These are phyloP conservation scores for Aspergillus eucalypticola DNA, from an alignment of 2,329 filamentous ascomycete species.

Conservation along the genomic window DNA sequence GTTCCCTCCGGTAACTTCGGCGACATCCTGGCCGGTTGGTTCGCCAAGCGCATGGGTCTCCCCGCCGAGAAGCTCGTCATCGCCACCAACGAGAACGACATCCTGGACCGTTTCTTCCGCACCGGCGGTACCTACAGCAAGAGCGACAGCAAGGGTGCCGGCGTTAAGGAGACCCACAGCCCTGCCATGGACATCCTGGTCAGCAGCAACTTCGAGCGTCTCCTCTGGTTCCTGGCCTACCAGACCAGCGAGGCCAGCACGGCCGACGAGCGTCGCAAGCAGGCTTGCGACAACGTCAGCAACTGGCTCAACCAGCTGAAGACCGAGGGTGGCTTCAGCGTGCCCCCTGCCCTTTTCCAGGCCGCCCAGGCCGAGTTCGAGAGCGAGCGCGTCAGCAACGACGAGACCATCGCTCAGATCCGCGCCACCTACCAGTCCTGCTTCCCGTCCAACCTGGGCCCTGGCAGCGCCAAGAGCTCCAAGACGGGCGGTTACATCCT, in stretches of 20 bases:
- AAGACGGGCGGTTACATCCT: conserved; percentile 71
- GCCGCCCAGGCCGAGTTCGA: conserved; percentile 74
- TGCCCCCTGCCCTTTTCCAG: conserved; percentile 71
- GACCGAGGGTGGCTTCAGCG: conserved; percentile 76
- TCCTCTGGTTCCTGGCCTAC: conserved; percentile 87
- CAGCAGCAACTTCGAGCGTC: conserved; percentile 91
- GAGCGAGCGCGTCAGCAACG: conserved; percentile 68
- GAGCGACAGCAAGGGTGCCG: conserved; percentile 62
- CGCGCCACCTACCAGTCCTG: conserved; percentile 56
- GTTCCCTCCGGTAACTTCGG: conserved; percentile 97
- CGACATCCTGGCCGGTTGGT: conserved; percentile 85
- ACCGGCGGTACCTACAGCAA: conserved; percentile 82
- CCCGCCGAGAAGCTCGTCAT: conserved; percentile 86
- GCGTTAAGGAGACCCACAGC: conserved; percentile 86
- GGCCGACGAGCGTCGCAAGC: conserved; percentile 48
- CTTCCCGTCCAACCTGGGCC: conserved; percentile 50
- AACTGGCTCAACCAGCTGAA: conserved; percentile 81
- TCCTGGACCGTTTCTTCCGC: conserved; percentile 92
- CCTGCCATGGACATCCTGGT: conserved; percentile 98
- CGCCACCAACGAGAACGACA: conserved; percentile 97
- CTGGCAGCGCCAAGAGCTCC: conserved; percentile 36
- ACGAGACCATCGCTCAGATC: conserved; percentile 69
- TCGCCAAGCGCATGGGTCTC: conserved; percentile 85
- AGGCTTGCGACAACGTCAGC: conserved; percentile 71
- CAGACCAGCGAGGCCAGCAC: conserved; percentile 56